Conservation (phyloP, 805 yeast species). For the Saturnispora halmiae region DNA sequence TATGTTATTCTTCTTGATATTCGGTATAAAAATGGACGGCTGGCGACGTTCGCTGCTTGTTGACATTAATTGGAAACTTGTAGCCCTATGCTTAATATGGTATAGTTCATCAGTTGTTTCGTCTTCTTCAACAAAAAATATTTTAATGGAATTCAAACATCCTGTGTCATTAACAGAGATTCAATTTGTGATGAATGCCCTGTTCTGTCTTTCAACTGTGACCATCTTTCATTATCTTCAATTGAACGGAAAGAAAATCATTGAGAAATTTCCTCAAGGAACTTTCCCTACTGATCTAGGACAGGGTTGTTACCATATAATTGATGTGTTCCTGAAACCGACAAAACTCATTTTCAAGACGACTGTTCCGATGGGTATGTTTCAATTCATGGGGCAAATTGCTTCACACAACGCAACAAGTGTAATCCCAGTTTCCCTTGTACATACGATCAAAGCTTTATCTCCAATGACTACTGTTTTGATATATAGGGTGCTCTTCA, state of each 20-base stretch:
- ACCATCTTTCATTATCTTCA: conserved; percentile 14
- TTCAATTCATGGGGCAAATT: conserved; percentile 88
- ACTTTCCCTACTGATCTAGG: conserved; percentile 36
- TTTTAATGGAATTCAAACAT: conserved; percentile 57
- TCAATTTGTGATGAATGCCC: conserved; percentile 70
- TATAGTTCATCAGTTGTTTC: conserved; percentile 73
- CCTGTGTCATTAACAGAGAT: conserved; percentile 87
- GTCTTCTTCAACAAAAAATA: conserved; percentile 71
- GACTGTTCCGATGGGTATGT: conserved; percentile 89
- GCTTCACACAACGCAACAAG: conserved; percentile 89
- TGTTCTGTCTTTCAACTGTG: conserved; percentile 40
- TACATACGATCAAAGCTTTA: conserved; percentile 87
- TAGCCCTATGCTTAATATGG: conserved; percentile 61
- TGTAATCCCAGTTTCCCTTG: conserved; percentile 85
- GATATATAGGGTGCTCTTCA: conserved; percentile 58
- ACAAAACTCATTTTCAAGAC: conserved; percentile 43
- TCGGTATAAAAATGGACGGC: neutral
- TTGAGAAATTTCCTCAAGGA: conserved; percentile 37
- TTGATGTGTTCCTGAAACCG: conserved; percentile 43
- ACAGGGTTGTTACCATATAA: conserved; percentile 23
- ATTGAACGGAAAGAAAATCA: conserved; percentile 13
- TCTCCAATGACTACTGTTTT: conserved; percentile 84
- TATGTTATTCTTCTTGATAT: neutral
- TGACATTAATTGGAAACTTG: conserved; percentile 23
- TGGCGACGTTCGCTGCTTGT: conserved; percentile 1